Evolutionary conservation across 2,329 filamentous ascomycete genomes (phyloP).

Genomic region (Trichophyton rubrum): DNA sequence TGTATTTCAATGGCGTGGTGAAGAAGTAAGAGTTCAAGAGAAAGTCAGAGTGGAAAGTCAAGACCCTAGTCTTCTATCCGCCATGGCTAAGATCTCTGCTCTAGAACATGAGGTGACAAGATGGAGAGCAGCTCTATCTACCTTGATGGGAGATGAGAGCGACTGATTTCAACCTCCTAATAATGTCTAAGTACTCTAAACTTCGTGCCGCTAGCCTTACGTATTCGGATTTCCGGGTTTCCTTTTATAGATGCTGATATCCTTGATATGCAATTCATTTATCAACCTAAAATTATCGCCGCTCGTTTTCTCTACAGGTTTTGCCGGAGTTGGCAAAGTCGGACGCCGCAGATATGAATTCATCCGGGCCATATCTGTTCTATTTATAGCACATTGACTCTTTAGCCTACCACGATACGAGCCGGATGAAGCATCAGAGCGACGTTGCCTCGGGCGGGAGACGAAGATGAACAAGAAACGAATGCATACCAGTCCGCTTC

Average conservation of each 20-base stretch:
- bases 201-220: background rate
- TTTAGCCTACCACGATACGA: background rate
- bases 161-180: constrained; percentile 14
- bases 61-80: constrained; percentile 71
- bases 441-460: background rate
- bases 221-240: background rate
- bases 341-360: background rate
- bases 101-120: constrained; percentile 60
- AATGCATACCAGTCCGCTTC: too few species aligned
- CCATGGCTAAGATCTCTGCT: constrained; percentile 70
- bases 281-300: background rate
- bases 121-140: constrained; percentile 57
- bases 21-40: constrained; percentile 73
- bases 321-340: background rate
- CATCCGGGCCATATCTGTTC: background rate
- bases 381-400: background rate
- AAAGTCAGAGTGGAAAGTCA: constrained; percentile 82
- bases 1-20: constrained; percentile 55
- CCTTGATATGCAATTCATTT: background rate
- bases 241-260: background rate
- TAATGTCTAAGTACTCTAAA: background rate
- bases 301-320: background rate
- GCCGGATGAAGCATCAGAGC: background rate
- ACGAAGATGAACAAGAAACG: background rate
- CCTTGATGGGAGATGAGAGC: constrained; percentile 55